Percentiles rank a stretch among this genome's conserved stretches.
These are phyloP conservation scores for Juncus inflexus DNA, from an alignment of 176 grass and related monocot species.

Conservation along the genomic window DNA sequence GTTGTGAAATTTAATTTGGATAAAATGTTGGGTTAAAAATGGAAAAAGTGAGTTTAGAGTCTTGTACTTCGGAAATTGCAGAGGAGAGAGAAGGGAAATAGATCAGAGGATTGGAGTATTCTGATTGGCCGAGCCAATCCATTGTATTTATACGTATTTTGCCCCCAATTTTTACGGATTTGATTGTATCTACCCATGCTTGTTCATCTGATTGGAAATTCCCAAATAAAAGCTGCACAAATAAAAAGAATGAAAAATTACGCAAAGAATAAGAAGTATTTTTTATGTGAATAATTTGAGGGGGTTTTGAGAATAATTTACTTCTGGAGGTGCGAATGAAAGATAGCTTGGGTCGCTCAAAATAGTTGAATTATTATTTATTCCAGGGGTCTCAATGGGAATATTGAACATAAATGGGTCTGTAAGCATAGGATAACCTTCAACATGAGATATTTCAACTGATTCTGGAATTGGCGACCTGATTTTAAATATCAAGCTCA, in stretches of 20 bases:
- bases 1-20: background rate
- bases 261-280: conserved; percentile 6
- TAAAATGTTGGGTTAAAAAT: background rate
- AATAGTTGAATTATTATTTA: conserved; percentile 33
- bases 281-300: background rate
- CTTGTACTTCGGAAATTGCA: conserved; percentile 69
- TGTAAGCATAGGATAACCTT: conserved; percentile 63
- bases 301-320: conserved; percentile 19
- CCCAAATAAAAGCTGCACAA: conserved; percentile 63
- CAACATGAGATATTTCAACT: conserved; percentile 43
- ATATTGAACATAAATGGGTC: conserved; percentile 58
- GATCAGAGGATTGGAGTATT: conserved; percentile 56
- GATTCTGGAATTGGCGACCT: conserved; percentile 57
- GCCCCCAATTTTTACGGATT: conserved; percentile 64
- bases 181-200: conserved; percentile 81
- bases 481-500: background rate
- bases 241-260: conserved; percentile 24
- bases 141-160: conserved; percentile 72
- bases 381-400: conserved; percentile 71
- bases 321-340: conserved; percentile 93
- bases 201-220: conserved; percentile 92
- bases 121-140: conserved; percentile 90
- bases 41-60: background rate
- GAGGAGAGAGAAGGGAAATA: conserved; percentile 74
- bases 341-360: conserved; percentile 63